These are phyloP conservation scores for Solanum pennellii DNA, from an alignment of 257 asterid species.

Conservation along the genomic window DNA sequence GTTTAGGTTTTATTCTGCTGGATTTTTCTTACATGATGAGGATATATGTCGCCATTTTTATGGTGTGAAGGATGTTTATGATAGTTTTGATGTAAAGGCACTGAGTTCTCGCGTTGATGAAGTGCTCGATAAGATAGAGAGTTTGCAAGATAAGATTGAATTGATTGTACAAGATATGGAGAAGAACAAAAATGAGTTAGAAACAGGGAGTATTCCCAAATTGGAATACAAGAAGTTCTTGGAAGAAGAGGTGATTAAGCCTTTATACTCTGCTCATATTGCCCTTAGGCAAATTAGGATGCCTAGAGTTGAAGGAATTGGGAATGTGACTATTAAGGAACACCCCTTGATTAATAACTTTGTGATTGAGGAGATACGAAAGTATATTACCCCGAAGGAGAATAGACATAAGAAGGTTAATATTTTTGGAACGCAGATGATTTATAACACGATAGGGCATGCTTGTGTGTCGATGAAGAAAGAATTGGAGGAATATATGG, in stretches of 20 bases:
- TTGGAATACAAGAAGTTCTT: conserved; percentile 50
- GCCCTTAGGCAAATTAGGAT: conserved; percentile 70
- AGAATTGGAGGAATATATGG: conserved; percentile 84
- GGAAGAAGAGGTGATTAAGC: conserved; percentile 69
- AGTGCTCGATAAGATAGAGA: conserved; percentile 53
- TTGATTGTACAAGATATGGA: conserved; percentile 46
- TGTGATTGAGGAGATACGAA: conserved; percentile 71
- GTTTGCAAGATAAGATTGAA: conserved; percentile 59
- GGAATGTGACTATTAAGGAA: conserved; percentile 30
- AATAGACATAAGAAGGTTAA: conserved; percentile 52
- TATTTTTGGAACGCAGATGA: conserved; percentile 47
- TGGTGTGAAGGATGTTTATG: conserved; percentile 16
- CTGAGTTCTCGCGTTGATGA: conserved; percentile 45
- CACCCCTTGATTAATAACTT: conserved; percentile 63
- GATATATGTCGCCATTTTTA: conserved; percentile 61
- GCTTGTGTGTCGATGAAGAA: conserved; percentile 57
- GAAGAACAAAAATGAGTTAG: conserved; percentile 14
- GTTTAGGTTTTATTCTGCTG: conserved; percentile 49
- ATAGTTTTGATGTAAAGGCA: conserved; percentile 26
- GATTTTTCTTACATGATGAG: conserved; percentile 54
- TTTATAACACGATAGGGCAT: conserved; percentile 74
- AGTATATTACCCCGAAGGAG: conserved; percentile 73
- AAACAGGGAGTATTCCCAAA: conserved; percentile 26
- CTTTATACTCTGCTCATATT: conserved; percentile 70
- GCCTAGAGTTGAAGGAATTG: conserved; percentile 28